Conservation (phyloP, 2,329 filamentous ascomycete species). For the Botrytis fabae region DNA sequence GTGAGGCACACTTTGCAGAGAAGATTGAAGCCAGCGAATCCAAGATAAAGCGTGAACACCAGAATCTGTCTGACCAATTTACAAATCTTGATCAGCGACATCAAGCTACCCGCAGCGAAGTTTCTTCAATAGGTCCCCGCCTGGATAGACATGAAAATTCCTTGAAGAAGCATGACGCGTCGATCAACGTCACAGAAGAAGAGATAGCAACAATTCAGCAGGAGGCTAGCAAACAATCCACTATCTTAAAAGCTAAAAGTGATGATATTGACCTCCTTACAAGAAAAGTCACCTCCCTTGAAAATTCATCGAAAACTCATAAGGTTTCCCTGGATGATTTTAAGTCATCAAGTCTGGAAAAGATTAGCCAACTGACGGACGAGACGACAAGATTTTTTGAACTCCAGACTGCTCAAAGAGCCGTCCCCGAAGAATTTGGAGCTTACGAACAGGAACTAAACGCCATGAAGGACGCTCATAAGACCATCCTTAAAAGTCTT, state of each 20-base stretch:
- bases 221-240: not conserved
- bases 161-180: not conserved
- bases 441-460: not conserved
- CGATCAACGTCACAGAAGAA: not conserved
- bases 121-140: not conserved
- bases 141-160: not conserved
- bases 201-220: not conserved
- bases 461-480: not conserved
- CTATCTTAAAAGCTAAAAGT: not conserved
- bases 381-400: not conserved
- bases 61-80: not conserved
- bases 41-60: not conserved
- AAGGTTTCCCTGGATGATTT: not conserved
- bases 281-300: not conserved
- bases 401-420: not conserved
- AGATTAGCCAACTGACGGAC: not conserved
- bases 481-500: not conserved
- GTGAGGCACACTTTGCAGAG: not conserved
- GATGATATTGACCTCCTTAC: not conserved
- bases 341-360: not conserved
- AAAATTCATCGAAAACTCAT: not conserved
- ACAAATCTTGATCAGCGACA: slow-evolving; percentile 1
- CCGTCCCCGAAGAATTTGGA: not conserved
- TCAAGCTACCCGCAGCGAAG: not conserved
- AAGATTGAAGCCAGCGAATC: not conserved